Conservation (phyloP, 2,329 filamentous ascomycete genomes). For the Falciphora oryzae region DNA sequence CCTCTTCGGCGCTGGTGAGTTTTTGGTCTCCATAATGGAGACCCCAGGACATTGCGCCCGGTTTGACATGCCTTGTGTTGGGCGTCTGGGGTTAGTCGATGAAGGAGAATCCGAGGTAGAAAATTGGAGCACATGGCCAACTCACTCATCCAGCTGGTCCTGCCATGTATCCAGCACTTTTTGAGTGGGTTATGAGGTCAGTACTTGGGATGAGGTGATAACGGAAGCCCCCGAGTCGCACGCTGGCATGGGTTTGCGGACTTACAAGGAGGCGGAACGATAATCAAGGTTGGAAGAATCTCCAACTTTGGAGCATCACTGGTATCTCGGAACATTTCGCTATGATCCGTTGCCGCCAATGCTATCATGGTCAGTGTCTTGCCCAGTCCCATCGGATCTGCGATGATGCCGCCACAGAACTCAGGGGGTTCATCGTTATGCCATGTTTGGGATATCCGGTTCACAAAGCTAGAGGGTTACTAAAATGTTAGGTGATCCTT, state of each 20-base stretch:
- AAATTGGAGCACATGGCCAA: conserved; percentile 18
- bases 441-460: conserved; percentile 24
- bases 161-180: conserved; percentile 35
- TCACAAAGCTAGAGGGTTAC: conserved; percentile 25
- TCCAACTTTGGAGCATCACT: background rate
- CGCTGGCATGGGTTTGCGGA: background rate
- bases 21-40: conserved; percentile 26
- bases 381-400: conserved; percentile 41
- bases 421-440: conserved; percentile 26
- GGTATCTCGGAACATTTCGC: background rate
- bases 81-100: background rate
- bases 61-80: conserved; percentile 22
- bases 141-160: conserved; percentile 13
- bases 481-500: background rate
- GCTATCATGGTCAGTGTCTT: conserved; percentile 40
- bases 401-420: conserved; percentile 39
- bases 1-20: conserved; percentile 12
- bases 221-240: background rate
- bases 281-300: conserved; percentile 24
- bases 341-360: conserved; percentile 27
- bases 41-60: conserved; percentile 18
- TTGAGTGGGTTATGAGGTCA: background rate
- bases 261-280: conserved; percentile 32
- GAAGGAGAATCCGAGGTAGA: conserved; percentile 15
- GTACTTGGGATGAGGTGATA: background rate